Base-by-base conservation (phyloP, 352 stramenopile genomes). In the Globisporangium nodosum region DNA sequence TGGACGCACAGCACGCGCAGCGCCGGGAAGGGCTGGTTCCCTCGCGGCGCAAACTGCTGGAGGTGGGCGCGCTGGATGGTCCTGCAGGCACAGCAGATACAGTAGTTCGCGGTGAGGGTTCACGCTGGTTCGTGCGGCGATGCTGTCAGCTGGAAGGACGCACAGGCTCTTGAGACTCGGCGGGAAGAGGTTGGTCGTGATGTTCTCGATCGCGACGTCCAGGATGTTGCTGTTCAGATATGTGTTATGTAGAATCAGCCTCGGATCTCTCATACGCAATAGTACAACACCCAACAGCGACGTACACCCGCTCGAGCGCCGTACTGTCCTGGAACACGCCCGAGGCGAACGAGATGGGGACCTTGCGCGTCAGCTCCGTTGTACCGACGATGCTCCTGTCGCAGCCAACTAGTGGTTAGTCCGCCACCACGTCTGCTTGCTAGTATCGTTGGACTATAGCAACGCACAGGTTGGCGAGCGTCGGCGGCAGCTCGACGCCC, bases 181-280 rank as follows among this genome's bases (percentile, higher is more conserved):
- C 0, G 81, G 81, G 50, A 91, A 89, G 39, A 89, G 79, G 49
- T 89, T 85, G 37, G 49, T 76, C 21, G 74, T 73, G 56, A 91
- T 82, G 59, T 84, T 81, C 8, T 65, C 69, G n/a, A 89, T 65
- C 27, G 52, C 62, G 52, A 91, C 68, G 57, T 91, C 77, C 39
- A 78, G 66, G 54, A 91, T 85, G 4, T 69, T 70, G 57, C 71
- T 84, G 40, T 15, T 45, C 3, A 11, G 9, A 18, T 8, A 0
- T 30, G 11, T 18, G 27, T 18, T 33, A 21, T 42, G 27, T 39
- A 20, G 15, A 18, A 24, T 3, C 16, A 12, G 20, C 30, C 16
- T 42, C 49, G 4, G 8, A 35, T 18, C 20, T 52, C 1, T 7
- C 13, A 18, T 30, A 6, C 0, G 0, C 46, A 3, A 42, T 18